Evolutionary conservation across 2,329 filamentous ascomycete species (phyloP).

Genomic region (Orbilia ellipsospora): DNA sequence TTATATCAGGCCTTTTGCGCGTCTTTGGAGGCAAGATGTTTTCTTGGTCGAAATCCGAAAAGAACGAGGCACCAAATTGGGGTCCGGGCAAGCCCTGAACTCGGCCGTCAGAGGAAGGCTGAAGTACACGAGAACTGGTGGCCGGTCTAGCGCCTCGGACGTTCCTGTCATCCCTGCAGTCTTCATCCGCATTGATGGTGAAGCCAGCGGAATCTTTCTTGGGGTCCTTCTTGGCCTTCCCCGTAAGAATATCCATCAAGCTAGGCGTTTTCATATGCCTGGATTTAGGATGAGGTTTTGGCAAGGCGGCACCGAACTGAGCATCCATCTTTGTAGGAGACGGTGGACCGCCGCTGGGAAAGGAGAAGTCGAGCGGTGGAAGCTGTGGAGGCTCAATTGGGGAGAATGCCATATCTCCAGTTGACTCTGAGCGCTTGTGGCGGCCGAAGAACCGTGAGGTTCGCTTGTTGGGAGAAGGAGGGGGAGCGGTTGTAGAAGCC

Average conservation of each 20-base stretch:
- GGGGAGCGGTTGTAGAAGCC: constrained; percentile 30
- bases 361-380: constrained; percentile 44
- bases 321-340: constrained; percentile 23
- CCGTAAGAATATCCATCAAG: constrained; percentile 38
- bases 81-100: constrained; percentile 16
- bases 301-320: constrained; percentile 29
- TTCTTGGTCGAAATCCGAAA: constrained; percentile 29
- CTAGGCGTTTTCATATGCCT: constrained; percentile 40
- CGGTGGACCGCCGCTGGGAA: constrained; percentile 1
- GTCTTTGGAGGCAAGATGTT: constrained; percentile 14
- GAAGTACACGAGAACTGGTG: constrained; percentile 7
- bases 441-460: constrained; percentile 43
- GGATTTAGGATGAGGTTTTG: constrained; percentile 14
- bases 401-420: constrained; percentile 11
- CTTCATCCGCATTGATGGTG: constrained; percentile 46
- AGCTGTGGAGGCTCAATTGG: constrained; percentile 39
- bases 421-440: constrained; percentile 35
- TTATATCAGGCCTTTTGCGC: constrained; percentile 14
- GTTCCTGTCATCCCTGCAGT: constrained; percentile 21
- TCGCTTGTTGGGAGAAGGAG: constrained; percentile 42
- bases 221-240: constrained; percentile 32
- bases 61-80: constrained; percentile 21
- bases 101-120: constrained; percentile 17
- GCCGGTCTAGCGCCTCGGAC: not conserved
- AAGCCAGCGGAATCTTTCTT: constrained; percentile 36